Base-by-base conservation (phyloP, 140 eudicot genomes). In the Ambrosia hybrid region DNA sequence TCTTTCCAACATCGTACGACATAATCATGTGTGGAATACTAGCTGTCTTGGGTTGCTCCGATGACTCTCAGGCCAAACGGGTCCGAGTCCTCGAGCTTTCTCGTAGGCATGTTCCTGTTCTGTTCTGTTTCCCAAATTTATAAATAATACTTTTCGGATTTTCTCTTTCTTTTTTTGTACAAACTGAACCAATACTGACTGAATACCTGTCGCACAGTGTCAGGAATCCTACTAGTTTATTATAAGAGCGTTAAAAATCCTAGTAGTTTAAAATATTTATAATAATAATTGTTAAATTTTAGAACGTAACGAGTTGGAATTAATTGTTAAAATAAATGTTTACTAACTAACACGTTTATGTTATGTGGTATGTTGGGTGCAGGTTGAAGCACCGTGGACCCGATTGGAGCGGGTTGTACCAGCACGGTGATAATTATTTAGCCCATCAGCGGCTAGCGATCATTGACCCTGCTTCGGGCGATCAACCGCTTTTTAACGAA, bases 71-170 rank as follows among this genome's bases (percentile, higher is more conserved):
- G 87, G 97, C 98, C 74, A 93, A 93, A 76, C 76, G 98, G 64
- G 85, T 83, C 73, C 98, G 97, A 17, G 97, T 93, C 60, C 97
- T 93, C 73, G 97, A 90, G 88, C 98, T 93, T 53, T 93, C 98
- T 53, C 98, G 96, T 83, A 87, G 98, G 98, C 83, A 92, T 51
- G 68, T 34, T 9, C 14, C 45, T 39, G 45, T 39, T 39, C 45
- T 38, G 43, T 38, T 38, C 43, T 39, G 45, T 39, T 39, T 7
- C 45, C 15, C 39, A 10, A 59, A 9, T 59, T 4, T 39, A 39
- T 4, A 39, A 4, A 39, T 4, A 39, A 39, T 39, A 37, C 5
- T 37, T 37, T 37, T 4, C 41, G 45, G 45, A 39, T 3, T 39
- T 39, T 39, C 45, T 39, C 45, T 39, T 39, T 39, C 45, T 5